Conservation (phyloP, 2,329 filamentous ascomycete species). For the Aureobasidium sp. region DNA sequence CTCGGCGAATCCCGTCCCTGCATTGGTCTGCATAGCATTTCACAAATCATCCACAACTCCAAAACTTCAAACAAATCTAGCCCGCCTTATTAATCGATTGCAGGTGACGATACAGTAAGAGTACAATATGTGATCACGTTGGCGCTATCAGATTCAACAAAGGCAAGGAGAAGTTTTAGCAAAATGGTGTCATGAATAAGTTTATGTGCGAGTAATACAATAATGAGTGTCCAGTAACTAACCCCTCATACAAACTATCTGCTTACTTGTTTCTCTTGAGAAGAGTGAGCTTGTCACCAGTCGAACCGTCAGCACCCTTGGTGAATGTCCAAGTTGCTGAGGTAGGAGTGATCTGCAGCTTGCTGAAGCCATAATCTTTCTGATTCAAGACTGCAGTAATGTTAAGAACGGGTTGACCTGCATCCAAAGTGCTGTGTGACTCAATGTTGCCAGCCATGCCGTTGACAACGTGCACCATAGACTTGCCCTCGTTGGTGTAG, state of each 20-base stretch:
- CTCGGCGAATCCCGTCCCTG: neutral
- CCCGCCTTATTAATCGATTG: neutral
- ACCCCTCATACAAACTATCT: neutral
- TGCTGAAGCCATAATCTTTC: constrained; percentile 44
- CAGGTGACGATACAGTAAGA: neutral
- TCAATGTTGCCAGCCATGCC: constrained; percentile 50
- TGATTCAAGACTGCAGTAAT: constrained; percentile 42
- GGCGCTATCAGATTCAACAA: neutral
- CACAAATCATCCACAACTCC: neutral
- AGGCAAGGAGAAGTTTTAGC: neutral
- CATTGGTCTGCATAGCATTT: neutral
- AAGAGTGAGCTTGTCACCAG: constrained; percentile 35
- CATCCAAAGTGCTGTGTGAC: constrained; percentile 38
- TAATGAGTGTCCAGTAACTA: neutral
- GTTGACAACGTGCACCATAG: constrained; percentile 46
- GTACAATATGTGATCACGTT: neutral
- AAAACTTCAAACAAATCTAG: neutral
- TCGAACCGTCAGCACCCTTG: constrained; percentile 34
- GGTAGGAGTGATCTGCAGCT: constrained; percentile 37
- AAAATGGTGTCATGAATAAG: neutral
- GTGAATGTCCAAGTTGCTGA: constrained; percentile 42
- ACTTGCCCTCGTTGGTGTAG: constrained; percentile 40
- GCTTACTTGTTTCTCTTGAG: constrained; percentile 27
- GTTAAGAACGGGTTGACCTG: constrained; percentile 30
- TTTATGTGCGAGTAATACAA: neutral